Conservation (phyloP, 352 stramenopile genomes). For the Phytophthora sansomeana region DNA sequence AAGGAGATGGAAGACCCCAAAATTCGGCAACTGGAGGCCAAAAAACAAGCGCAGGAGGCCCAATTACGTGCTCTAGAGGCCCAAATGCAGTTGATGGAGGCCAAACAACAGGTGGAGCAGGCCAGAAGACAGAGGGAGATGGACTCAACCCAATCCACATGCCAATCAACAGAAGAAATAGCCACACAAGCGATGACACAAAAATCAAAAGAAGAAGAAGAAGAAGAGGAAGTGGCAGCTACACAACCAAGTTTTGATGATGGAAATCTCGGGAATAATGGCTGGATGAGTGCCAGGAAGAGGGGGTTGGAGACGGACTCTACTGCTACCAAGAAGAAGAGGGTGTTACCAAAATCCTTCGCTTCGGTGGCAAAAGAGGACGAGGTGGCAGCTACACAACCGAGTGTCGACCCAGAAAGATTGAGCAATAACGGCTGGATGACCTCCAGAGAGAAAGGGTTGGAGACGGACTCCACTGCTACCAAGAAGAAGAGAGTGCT, state of each 20-base stretch:
- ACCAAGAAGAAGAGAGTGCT: conserved; percentile 38
- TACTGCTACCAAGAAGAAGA: too few relatives aligned
- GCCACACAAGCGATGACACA: conserved; percentile 13
- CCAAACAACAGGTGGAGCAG: conserved; percentile 32
- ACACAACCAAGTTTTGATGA: conserved; percentile 35
- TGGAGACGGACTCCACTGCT: conserved; percentile 11
- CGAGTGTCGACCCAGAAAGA: neutral
- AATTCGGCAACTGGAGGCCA: conserved; percentile 13
- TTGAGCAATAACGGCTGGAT: conserved; percentile 26
- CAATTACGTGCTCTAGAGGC: conserved; percentile 30
- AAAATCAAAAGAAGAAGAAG: conserved; percentile 3
- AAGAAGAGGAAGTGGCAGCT: conserved; percentile 33
- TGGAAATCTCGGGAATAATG: neutral
- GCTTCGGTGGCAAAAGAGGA: too few relatives aligned
- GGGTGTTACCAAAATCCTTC: too few relatives aligned
- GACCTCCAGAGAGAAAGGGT: conserved; percentile 22
- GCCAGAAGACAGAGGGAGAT: conserved; percentile 21
- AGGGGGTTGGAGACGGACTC: conserved; percentile 10
- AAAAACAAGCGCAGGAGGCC: conserved; percentile 26
- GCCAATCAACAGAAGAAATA: conserved; percentile 19
- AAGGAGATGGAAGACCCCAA: conserved; percentile 17
- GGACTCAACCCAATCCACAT: conserved; percentile 5
- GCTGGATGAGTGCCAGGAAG: conserved; percentile 31
- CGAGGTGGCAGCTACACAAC: too few relatives aligned
- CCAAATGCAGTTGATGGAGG: conserved; percentile 31